Evolutionary conservation across 2,329 filamentous ascomycete species (phyloP).

Genomic region (Macrophomina pseudophaseolina): DNA sequence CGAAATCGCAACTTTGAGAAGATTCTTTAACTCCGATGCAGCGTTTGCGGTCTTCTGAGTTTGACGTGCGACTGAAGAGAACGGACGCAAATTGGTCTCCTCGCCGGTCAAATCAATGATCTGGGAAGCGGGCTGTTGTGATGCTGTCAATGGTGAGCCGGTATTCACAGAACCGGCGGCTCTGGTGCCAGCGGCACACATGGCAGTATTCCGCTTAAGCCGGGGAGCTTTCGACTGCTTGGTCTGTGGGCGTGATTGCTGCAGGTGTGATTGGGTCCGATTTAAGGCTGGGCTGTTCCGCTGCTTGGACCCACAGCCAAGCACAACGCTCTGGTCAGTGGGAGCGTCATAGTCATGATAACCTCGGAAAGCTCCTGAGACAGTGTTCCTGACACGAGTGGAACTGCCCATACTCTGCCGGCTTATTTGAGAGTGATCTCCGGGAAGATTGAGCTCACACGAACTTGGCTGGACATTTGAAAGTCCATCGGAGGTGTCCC

Average conservation of each 20-base stretch:
- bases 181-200: background rate
- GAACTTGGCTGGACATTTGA: too few species aligned
- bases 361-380: background rate
- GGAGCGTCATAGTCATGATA: background rate
- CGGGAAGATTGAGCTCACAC: too few species aligned
- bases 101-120: background rate
- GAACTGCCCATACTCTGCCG: background rate
- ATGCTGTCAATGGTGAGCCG: background rate
- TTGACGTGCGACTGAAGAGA: background rate
- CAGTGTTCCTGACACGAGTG: background rate
- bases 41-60: background rate
- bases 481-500: too few species aligned
- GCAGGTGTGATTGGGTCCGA: background rate
- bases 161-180: background rate
- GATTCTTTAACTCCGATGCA: background rate
- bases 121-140: background rate
- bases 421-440: background rate
- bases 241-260: background rate
- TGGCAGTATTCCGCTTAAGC: background rate
- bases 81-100: background rate
- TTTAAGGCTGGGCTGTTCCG: background rate
- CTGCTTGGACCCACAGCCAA: background rate
- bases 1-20: background rate
- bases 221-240: background rate
- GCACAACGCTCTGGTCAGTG: background rate